A percentile compares a stretch with the other conserved stretches of the same genome.
Conservation (phyloP, 345 rosid genomes). For the Populus davidiana region DNA sequence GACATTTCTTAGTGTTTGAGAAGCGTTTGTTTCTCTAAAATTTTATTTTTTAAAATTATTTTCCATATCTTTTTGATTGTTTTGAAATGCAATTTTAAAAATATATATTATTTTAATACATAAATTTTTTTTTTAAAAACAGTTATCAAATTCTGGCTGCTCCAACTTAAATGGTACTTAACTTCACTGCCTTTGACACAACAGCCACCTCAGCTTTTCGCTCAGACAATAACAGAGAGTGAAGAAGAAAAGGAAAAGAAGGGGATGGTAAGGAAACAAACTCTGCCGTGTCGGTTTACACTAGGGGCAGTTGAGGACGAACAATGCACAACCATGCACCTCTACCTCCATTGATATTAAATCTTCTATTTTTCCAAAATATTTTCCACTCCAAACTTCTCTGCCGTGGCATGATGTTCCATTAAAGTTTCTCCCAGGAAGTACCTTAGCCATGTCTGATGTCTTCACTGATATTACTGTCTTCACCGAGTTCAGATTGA, state of each 20-base stretch:
- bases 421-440: slow-evolving; percentile 33
- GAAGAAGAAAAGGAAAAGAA: background rate
- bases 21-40: too few relatives aligned
- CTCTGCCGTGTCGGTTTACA: background rate
- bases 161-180: background rate
- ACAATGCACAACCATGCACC: slow-evolving; percentile 57
- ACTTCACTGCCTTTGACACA: background rate
- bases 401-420: slow-evolving; percentile 40
- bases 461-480: slow-evolving; percentile 50
- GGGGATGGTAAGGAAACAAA: background rate
- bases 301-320: slow-evolving; percentile 50
- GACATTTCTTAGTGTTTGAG: too few relatives aligned
- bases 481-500: slow-evolving; percentile 21
- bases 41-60: too few relatives aligned
- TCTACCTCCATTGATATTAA: slow-evolving; percentile 42
- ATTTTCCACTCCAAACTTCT: slow-evolving; percentile 67
- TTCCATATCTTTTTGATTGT: too few relatives aligned
- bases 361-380: slow-evolving; percentile 25
- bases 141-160: background rate
- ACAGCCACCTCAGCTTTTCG: background rate
- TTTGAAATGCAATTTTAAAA: too few relatives aligned
- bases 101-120: too few relatives aligned
- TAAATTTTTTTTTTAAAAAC: too few relatives aligned
- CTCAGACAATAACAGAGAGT: background rate
- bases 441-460: slow-evolving; percentile 53